Conservation (phyloP, 306 rosid species). For the Gillenia trifoliata region DNA sequence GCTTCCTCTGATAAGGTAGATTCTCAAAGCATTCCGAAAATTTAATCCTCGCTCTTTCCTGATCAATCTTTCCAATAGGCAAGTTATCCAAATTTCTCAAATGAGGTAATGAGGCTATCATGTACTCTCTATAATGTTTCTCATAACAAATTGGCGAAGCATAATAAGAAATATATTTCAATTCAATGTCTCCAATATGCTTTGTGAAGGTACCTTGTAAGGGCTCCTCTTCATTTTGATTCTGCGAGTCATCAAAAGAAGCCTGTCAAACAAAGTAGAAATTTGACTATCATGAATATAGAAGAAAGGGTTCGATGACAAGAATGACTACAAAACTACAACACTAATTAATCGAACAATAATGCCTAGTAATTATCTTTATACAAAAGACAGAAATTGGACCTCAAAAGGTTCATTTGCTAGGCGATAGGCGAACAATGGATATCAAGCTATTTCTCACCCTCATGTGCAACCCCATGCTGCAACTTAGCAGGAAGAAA, state of each 20-base stretch:
- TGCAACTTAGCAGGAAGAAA: neutral
- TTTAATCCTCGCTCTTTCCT: conserved; percentile 49
- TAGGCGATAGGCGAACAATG: neutral
- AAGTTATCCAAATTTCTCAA: conserved; percentile 57
- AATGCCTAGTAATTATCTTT: no score
- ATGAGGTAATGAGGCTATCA: conserved; percentile 53
- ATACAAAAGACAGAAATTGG: neutral
- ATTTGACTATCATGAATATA: neutral
- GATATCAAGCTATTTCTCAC: neutral
- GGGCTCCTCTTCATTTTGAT: conserved; percentile 43
- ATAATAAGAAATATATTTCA: conserved; percentile 43
- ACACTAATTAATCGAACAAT: neutral
- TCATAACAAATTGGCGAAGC: conserved; percentile 68
- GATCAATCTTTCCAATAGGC: conserved; percentile 43
- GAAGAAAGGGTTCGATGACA: neutral
- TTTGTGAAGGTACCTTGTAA: conserved; percentile 24
- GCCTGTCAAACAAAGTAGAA: conserved; percentile 25
- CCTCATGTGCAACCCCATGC: neutral
- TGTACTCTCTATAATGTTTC: conserved; percentile 68
- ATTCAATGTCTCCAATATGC: conserved; percentile 41
- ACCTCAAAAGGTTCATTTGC: neutral
- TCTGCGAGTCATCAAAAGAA: conserved; percentile 29
- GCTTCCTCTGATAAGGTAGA: conserved; percentile 58
- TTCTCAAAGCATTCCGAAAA: conserved; percentile 49
- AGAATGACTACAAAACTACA: neutral